Evolutionary conservation across 2,329 filamentous ascomycete species (phyloP).

Genomic region (Thielaviopsis punctulata): DNA sequence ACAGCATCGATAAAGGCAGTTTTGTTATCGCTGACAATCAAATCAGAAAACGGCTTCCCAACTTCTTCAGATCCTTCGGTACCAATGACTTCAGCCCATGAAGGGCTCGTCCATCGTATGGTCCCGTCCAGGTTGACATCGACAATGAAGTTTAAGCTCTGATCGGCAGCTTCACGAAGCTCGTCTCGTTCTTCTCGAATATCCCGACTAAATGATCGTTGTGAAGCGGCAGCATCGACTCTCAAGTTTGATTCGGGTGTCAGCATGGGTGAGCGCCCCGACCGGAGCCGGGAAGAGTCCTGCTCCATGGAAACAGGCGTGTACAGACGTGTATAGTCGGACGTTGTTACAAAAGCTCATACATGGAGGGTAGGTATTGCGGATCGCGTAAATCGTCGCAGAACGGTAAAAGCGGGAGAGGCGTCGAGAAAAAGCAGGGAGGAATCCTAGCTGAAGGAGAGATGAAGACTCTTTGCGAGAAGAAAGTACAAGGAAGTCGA

Average conservation of each 20-base stretch:
- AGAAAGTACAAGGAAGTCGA: neutral
- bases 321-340: conserved; percentile 3
- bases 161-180: conserved; percentile 84
- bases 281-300: neutral
- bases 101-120: conserved; percentile 91
- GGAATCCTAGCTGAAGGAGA: neutral
- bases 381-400: neutral
- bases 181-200: conserved; percentile 89
- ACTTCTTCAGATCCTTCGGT: conserved; percentile 55
- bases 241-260: conserved; percentile 31
- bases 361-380: conserved; percentile 3
- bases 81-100: conserved; percentile 86
- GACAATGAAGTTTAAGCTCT: conserved; percentile 90
- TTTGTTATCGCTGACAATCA: conserved; percentile 64
- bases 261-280: conserved; percentile 6
- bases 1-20: conserved; percentile 67
- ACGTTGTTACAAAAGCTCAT: conserved; percentile 4
- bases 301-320: conserved; percentile 2
- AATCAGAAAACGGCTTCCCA: conserved; percentile 60
- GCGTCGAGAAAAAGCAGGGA: neutral
- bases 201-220: conserved; percentile 61
- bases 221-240: conserved; percentile 35
- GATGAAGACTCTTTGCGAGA: neutral
- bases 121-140: conserved; percentile 81
- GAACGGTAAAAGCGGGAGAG: neutral